These are phyloP conservation scores for Phytophthora pisi DNA, from an alignment of 352 stramenopile genomes.

Conservation along the genomic window DNA sequence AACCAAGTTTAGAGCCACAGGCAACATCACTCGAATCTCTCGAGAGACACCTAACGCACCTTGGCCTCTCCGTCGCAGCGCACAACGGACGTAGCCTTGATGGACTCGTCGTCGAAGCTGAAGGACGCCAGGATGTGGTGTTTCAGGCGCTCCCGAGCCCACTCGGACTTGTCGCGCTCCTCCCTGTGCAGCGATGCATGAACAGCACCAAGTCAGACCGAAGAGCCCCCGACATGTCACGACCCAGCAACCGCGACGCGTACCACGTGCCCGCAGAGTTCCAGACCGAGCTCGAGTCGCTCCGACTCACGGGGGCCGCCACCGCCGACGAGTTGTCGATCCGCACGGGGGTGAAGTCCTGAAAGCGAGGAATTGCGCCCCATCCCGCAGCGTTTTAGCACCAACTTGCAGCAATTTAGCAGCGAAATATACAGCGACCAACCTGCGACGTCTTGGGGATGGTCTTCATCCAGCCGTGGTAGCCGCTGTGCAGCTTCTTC, in stretches of 20 bases:
- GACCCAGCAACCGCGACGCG: conserved; percentile 11
- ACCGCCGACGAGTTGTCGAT: conserved; percentile 50
- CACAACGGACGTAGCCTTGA: conserved; percentile 71
- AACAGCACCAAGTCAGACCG: conserved; percentile 7
- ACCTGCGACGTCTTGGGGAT: conserved; percentile 84
- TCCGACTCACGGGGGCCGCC: conserved; percentile 19
- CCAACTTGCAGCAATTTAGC: conserved; percentile 6
- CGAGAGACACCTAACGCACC: conserved; percentile 33
- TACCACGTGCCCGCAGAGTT: conserved; percentile 84
- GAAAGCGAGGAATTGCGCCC: conserved; percentile 1
- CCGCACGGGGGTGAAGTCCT: conserved; percentile 82
- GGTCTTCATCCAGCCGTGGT: conserved; percentile 90
- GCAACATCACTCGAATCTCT: neutral
- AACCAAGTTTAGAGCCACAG: conserved; percentile 1
- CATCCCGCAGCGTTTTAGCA: neutral
- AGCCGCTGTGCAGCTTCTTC: conserved; percentile 80
- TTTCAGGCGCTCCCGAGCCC: conserved; percentile 76
- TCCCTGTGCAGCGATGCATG: conserved; percentile 44
- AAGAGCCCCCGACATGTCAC: neutral
- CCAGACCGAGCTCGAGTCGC: conserved; percentile 71
- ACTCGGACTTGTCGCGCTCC: conserved; percentile 83
- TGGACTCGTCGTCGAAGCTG: conserved; percentile 54
- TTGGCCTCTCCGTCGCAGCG: conserved; percentile 82
- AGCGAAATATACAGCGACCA: neutral
- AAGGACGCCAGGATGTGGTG: conserved; percentile 71